Percentiles rank a stretch among this genome's conserved stretches.
Evolutionary conservation across 441 rosid species (phyloP).

Genomic region (Syzygium malaccense): DNA sequence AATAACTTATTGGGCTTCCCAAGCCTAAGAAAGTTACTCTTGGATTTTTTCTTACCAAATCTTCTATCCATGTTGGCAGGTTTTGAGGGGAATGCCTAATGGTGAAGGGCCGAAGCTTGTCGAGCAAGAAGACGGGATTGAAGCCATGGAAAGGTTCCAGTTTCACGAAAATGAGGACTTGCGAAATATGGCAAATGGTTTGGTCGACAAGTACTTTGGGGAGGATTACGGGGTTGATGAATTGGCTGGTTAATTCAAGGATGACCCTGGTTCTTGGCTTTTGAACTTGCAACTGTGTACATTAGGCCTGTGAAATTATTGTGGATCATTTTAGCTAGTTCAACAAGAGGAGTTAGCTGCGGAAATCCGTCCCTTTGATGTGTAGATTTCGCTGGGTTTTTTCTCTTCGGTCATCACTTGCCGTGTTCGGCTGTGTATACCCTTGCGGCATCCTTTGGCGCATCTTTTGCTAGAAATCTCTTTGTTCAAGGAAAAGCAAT

Average conservation of each 20-base stretch:
- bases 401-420: background rate
- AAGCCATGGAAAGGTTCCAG: constrained; percentile 92
- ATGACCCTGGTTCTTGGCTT: background rate
- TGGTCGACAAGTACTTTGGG: constrained; percentile 84
- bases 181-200: constrained; percentile 87
- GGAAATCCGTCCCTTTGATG: background rate
- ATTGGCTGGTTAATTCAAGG: constrained; percentile 7
- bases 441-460: background rate
- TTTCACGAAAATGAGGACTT: constrained; percentile 93
- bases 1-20: background rate
- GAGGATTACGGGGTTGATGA: constrained; percentile 78
- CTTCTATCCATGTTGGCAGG: constrained; percentile 26
- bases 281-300: background rate
- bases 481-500: background rate
- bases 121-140: constrained; percentile 90
- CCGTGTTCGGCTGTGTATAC: background rate
- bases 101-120: constrained; percentile 80
- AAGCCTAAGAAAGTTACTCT: background rate
- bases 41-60: background rate
- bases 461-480: background rate
- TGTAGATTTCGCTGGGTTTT: background rate
- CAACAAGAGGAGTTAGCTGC: background rate
- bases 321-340: background rate
- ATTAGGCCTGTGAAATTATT: background rate
- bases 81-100: constrained; percentile 88